Evolutionary conservation across 192 early-diverging fungal genomes (phyloP).

Genomic region (Entrophospora sp.): DNA sequence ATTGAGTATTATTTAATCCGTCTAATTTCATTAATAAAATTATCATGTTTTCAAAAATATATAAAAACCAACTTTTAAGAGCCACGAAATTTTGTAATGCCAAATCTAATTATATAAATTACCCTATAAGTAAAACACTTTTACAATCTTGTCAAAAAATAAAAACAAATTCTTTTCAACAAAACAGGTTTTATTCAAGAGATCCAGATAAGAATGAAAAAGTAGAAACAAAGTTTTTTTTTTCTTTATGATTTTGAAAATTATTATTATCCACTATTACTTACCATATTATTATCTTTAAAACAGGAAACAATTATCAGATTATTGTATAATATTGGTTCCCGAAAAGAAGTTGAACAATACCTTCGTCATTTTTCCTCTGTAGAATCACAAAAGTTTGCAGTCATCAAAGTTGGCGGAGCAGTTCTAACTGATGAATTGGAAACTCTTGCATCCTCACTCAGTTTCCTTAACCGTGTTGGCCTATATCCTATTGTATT

Average conservation of each 20-base stretch:
- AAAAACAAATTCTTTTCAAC: neutral
- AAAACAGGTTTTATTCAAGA: neutral
- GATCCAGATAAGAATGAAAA: constrained; percentile 10
- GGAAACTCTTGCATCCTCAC: constrained; percentile 85
- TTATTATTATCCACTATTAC: neutral
- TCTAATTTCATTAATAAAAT: too few relatives aligned
- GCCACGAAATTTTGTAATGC: too few relatives aligned
- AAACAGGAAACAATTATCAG: constrained; percentile 74
- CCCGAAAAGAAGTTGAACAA: constrained; percentile 97
- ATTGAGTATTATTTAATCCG: too few relatives aligned
- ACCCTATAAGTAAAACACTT: too few relatives aligned
- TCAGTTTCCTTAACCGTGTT: constrained; percentile 95
- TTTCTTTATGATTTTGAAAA: neutral
- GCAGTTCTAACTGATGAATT: constrained; percentile 94
- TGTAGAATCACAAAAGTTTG: constrained; percentile 98
- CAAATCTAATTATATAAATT: too few relatives aligned
- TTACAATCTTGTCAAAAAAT: neutral
- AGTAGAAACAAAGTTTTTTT: neutral
- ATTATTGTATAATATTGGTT: constrained; percentile 96
- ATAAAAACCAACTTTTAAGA: too few relatives aligned
- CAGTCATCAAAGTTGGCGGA: constrained; percentile 97
- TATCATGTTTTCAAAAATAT: too few relatives aligned
- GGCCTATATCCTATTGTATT: constrained; percentile 98
- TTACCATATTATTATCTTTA: neutral
- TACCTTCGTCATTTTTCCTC: constrained; percentile 95